A percentile compares a stretch with the other conserved stretches of the same genome.
These are phyloP conservation scores for Tilletia walkeri DNA, from an alignment of 1,284 basidiomycete species.

Conservation along the genomic window DNA sequence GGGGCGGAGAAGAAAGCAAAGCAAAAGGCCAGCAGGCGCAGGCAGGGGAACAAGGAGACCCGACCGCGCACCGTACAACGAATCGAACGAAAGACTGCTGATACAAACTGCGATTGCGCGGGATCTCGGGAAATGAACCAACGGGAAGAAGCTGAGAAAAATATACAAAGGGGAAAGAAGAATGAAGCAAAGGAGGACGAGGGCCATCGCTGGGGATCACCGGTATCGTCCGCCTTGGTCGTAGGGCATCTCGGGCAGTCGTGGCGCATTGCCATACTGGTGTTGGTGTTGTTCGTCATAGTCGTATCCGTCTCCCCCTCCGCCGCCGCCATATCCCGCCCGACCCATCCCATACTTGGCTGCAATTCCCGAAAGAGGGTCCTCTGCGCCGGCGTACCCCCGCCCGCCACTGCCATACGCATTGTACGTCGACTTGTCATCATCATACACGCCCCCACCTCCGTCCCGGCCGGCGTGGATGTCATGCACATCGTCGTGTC, in stretches of 20 bases:
- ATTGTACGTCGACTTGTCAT: slow-evolving; percentile 1
- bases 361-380: slow-evolving; percentile 39
- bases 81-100: no score
- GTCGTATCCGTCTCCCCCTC: not conserved
- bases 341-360: slow-evolving; percentile 34
- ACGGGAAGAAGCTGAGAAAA: no score
- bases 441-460: not conserved
- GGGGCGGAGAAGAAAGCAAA: no score
- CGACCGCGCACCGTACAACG: no score
- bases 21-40: no score
- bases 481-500: not conserved
- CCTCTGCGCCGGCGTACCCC: not conserved
- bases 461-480: not conserved
- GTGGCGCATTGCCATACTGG: not conserved
- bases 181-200: not conserved
- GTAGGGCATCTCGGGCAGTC: slow-evolving; percentile 1
- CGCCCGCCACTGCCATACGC: slow-evolving; percentile 2
- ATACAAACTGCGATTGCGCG: no score
- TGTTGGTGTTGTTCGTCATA: not conserved
- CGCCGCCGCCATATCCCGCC: not conserved
- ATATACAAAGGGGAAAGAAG: not conserved
- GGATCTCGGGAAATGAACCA: no score
- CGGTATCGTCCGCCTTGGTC: not conserved
- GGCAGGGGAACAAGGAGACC: no score
- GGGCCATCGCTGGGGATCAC: not conserved